phyloP scores from a whole-genome alignment of 257 asterid species.

The Nicotiana knightiana region DNA sequence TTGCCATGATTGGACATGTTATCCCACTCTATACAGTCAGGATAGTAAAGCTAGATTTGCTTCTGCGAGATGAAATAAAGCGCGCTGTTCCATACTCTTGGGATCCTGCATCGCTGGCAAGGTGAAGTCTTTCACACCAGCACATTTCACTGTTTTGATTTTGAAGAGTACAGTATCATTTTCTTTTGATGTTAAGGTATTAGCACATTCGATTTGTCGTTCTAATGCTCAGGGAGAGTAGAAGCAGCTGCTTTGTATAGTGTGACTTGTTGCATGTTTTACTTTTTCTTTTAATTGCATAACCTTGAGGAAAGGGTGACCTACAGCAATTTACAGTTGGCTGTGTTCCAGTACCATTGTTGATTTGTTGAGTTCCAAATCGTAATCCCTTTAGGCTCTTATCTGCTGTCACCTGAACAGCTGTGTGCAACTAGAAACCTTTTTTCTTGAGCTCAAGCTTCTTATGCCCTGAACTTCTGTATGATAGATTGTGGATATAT shows the following conservation, averaged over 20 bases:
- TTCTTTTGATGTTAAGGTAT: background rate
- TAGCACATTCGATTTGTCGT: background rate
- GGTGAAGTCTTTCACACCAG: conserved; percentile 37
- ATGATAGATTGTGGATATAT: background rate
- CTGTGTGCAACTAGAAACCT: background rate
- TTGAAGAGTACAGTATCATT: background rate
- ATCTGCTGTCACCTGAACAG: background rate
- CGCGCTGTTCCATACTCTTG: conserved; percentile 92
- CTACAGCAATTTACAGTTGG: background rate
- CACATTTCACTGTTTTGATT: background rate
- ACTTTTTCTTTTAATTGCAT: background rate
- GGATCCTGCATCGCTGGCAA: conserved; percentile 94
- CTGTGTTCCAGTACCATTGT: background rate
- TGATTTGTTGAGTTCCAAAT: background rate
- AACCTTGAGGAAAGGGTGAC: background rate
- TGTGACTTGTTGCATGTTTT: background rate
- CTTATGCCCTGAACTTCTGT: background rate
- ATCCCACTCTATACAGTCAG: conserved; percentile 56
- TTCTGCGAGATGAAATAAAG: conserved; percentile 65
- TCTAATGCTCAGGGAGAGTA: background rate
- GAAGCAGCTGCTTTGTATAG: background rate
- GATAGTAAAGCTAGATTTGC: conserved; percentile 41
- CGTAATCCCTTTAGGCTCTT: background rate
- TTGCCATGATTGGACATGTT: conserved; percentile 75
- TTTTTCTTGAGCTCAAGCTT: background rate